Evolutionary conservation across 2,329 filamentous ascomycete genomes (phyloP).

Genomic region (Fusarium camptoceras): DNA sequence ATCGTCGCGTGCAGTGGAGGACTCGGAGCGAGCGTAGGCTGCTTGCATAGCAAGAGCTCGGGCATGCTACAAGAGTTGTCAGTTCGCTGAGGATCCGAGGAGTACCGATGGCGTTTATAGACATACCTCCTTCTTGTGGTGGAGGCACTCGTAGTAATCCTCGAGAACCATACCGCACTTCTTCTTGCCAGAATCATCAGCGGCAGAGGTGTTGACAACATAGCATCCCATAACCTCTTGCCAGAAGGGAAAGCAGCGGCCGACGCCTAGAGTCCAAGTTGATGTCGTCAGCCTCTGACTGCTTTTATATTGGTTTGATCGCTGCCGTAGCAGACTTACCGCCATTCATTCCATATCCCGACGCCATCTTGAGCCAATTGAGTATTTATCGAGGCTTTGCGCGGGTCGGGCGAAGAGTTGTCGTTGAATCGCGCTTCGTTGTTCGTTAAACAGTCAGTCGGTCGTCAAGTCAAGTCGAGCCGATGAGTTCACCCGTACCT

Average conservation of each 20-base stretch:
- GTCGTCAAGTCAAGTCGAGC: conserved; percentile 36
- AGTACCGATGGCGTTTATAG: background rate
- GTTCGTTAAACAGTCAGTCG: conserved; percentile 39
- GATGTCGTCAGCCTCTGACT: conserved; percentile 40
- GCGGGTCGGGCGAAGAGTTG: conserved; percentile 36
- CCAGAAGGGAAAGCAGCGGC: conserved; percentile 98
- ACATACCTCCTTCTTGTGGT: conserved; percentile 97
- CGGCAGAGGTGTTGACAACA: conserved; percentile 87
- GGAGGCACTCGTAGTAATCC: conserved; percentile 98
- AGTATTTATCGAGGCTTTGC: conserved; percentile 44
- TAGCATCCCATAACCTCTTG: conserved; percentile 99
- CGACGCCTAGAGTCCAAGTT: conserved; percentile 60
- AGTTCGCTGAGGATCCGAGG: conserved; percentile 10
- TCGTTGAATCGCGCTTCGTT: conserved; percentile 43
- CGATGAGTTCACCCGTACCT: conserved; percentile 45
- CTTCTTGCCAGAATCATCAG: conserved; percentile 83
- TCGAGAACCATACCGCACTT: conserved; percentile 89
- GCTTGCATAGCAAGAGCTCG: conserved; percentile 82
- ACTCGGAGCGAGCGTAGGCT: conserved; percentile 85
- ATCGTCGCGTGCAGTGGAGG: conserved; percentile 80
- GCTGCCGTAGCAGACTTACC: conserved; percentile 64
- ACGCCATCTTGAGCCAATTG: conserved; percentile 72
- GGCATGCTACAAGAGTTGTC: conserved; percentile 69
- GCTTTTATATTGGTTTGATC: background rate
- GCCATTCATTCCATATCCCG: conserved; percentile 84